These are phyloP conservation scores for Lodderomyces pseudojiufengensis DNA, from an alignment of 1,139 yeast genomes.

Conservation along the genomic window DNA sequence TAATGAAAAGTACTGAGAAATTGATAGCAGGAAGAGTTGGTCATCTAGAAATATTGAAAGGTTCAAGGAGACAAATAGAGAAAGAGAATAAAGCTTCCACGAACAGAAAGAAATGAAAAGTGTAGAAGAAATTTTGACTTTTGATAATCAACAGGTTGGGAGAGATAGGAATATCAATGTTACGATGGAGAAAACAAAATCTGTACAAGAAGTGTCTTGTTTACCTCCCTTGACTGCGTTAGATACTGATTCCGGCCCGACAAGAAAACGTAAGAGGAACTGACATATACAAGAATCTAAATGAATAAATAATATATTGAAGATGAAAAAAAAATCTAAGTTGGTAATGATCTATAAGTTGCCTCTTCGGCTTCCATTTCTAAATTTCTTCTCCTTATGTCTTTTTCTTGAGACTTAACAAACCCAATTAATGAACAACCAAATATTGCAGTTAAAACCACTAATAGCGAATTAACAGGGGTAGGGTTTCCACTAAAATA, in stretches of 20 bases:
- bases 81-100: conserved; percentile 40
- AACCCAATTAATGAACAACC: conserved; percentile 52
- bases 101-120: conserved; percentile 14
- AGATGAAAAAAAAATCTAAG: conserved; percentile 16
- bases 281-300: not conserved
- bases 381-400: conserved; percentile 48
- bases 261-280: conserved; percentile 8
- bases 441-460: conserved; percentile 49
- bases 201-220: conserved; percentile 5
- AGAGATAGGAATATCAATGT: not conserved
- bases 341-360: conserved; percentile 46
- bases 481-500: conserved; percentile 68
- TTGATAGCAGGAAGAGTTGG: conserved; percentile 88
- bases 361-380: conserved; percentile 66
- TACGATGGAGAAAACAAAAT: not conserved
- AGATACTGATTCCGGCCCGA: conserved; percentile 28
- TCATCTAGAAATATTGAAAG: conserved; percentile 88
- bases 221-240: conserved; percentile 30
- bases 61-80: conserved; percentile 83
- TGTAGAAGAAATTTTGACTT: conserved; percentile 16
- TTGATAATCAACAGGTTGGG: conserved; percentile 9
- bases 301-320: conserved; percentile 1
- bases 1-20: conserved; percentile 74
- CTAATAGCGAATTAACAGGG: conserved; percentile 63
- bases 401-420: conserved; percentile 52